Evolutionary conservation across 2,329 filamentous ascomycete species (phyloP).

Genomic region (Aspergillus floridensis): DNA sequence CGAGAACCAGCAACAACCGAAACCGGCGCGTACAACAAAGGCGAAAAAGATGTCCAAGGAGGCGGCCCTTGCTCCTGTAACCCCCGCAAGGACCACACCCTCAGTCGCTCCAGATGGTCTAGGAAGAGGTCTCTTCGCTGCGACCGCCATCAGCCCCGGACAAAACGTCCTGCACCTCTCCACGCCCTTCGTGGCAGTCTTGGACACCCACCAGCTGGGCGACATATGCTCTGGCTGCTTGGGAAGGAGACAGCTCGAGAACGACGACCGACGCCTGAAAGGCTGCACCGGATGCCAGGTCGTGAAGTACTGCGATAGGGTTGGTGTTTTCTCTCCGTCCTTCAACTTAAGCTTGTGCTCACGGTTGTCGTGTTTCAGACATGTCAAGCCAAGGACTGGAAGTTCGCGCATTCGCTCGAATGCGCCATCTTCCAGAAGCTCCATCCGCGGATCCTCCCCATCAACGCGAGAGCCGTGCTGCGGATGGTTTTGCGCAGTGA

Average conservation of each 20-base stretch:
- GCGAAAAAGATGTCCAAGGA: not conserved
- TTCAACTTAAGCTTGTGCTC: not conserved
- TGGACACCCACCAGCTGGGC: slow-evolving; percentile 52
- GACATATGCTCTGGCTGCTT: slow-evolving; percentile 61
- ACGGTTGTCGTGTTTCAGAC: slow-evolving; percentile 35
- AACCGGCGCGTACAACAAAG: not conserved
- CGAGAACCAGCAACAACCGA: not conserved
- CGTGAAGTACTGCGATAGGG: slow-evolving; percentile 61
- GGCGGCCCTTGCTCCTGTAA: not conserved
- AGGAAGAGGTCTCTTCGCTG: slow-evolving; percentile 58
- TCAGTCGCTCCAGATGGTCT: slow-evolving; percentile 26
- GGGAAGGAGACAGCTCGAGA: slow-evolving; percentile 33
- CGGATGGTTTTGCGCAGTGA: slow-evolving; percentile 49
- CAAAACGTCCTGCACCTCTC: slow-evolving; percentile 49
- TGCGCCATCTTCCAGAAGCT: slow-evolving; percentile 53
- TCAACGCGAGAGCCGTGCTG: slow-evolving; percentile 55
- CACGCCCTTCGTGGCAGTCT: slow-evolving; percentile 54
- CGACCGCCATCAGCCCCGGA: slow-evolving; percentile 47
- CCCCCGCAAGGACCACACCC: slow-evolving; percentile 24
- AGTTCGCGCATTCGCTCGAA: slow-evolving; percentile 57
- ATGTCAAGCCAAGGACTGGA: slow-evolving; percentile 62
- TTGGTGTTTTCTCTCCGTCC: slow-evolving; percentile 29
- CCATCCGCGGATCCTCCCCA: slow-evolving; percentile 51
- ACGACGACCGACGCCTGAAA: slow-evolving; percentile 39
- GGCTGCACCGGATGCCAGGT: slow-evolving; percentile 58